Base-by-base conservation (phyloP, 2,329 filamentous ascomycete genomes). In the Alternaria postmessia region DNA sequence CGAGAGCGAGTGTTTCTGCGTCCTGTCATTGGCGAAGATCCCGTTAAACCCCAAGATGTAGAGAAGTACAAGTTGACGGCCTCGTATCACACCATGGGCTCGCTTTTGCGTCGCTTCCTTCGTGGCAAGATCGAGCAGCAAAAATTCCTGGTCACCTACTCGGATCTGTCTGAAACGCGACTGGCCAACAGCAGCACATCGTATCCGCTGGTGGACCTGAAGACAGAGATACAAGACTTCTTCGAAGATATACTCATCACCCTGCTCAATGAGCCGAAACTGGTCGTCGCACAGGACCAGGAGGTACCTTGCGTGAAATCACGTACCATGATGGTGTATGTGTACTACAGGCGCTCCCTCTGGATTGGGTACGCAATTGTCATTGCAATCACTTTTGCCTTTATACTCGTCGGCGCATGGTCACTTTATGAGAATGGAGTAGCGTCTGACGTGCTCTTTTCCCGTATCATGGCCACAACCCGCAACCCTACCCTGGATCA, bases 201-300 rank as follows among this genome's bases (percentile, higher is more conserved):
- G 1, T 77, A 78, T 44, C 73, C 76, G 1, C 59, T 74, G 7
- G 14, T 51, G 3, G 64, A 77, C 28, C 58, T 79, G 4, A 73
- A 70, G 62, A 65, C 60, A 1, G 63, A 68, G 43, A 62, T 78
- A 12, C 76, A 77, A 36, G 43, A 54, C 12, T 51, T 78, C 0
- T 78, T 76, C 54, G 76, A 79, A 61, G 76, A 79, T 44, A 78
- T 79, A 61, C 63, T 79, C 3, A 63, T 79, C 60, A 74, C 74
- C 0, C 66, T 79, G 3, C 70, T 79, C 18, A 71, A 65, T 16
- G 76, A 79, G 22, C 73, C 73, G 0, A 69, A 70, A 1, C 67
- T 79, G 5, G 65, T 75, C 12, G 58, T 76, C 18, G 70, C 67
- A 3, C 57, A 71, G 20, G 67, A 53, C 2, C 36, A 66, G 18